Percentiles rank a stretch among this genome's conserved stretches.
Conservation (phyloP, 306 rosid genomes). For the Rubus parviflorus region DNA sequence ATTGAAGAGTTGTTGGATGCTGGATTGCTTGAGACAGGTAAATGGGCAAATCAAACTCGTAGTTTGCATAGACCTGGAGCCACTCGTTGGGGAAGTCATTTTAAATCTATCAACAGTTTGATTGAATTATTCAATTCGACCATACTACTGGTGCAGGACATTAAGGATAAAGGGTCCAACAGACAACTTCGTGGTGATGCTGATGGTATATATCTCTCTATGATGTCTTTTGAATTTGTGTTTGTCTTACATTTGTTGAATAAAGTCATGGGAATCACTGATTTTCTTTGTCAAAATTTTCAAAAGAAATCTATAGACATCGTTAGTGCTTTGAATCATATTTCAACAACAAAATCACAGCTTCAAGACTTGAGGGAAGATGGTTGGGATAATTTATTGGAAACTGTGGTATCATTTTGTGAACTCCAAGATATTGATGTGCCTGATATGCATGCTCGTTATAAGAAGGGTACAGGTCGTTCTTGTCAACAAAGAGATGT, state of each 20-base stretch:
- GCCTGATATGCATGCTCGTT: neutral
- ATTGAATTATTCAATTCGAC: neutral
- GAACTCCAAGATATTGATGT: neutral
- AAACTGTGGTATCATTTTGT: neutral
- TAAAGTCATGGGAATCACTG: neutral
- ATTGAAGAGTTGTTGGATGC: neutral
- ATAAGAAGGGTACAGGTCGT: neutral
- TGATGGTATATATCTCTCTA: neutral
- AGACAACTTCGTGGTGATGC: neutral
- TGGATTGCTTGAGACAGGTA: neutral
- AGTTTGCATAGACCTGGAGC: neutral
- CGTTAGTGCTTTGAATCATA: neutral
- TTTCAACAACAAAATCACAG: neutral
- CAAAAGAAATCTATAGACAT: neutral
- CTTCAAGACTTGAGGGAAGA: neutral
- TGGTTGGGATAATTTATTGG: neutral
- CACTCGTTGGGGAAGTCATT: neutral
- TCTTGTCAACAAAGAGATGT: neutral
- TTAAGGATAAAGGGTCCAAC: neutral
- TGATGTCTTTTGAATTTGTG: neutral
- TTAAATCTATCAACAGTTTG: neutral
- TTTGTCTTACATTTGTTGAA: neutral
- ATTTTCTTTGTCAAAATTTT: neutral
- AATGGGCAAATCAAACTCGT: neutral
- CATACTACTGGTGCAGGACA: neutral